Percentiles rank a stretch among this genome's conserved stretches.
Conservation (phyloP, 371 early-diverging fungal species). For the Zychaea mexicana region DNA sequence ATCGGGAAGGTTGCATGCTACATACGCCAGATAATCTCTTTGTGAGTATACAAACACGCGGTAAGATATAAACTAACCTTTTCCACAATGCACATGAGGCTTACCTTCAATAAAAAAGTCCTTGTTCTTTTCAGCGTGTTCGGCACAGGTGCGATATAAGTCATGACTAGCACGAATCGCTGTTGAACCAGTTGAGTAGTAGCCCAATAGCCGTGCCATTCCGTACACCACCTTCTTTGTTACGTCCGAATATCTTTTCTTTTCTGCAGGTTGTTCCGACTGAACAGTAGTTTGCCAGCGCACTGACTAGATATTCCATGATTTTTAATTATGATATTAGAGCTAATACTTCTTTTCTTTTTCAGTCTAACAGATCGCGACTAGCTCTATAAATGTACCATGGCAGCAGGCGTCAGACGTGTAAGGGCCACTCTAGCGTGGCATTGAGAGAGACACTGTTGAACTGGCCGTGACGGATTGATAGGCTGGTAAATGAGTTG, state of each 20-base stretch:
- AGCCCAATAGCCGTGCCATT: constrained; percentile 56
- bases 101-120: constrained; percentile 61
- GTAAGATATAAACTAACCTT: background rate
- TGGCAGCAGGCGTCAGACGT: constrained; percentile 4
- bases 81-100: constrained; percentile 7
- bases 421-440: background rate
- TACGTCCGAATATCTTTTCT: constrained; percentile 33
- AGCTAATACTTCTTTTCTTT: background rate
- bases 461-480: background rate
- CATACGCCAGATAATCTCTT: background rate
- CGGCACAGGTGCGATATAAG: constrained; percentile 54
- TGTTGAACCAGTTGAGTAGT: constrained; percentile 56
- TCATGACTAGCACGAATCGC: constrained; percentile 60
- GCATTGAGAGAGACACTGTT: background rate
- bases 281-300: constrained; percentile 8
- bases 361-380: too few species aligned
- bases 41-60: background rate
- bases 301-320: background rate
- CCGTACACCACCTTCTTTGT: constrained; percentile 50
- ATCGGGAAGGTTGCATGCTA: constrained; percentile 77
- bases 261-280: background rate
- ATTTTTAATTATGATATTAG: too few species aligned
- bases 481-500: too few species aligned
- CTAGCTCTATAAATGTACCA: too few species aligned
- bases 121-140: constrained; percentile 52